These are phyloP conservation scores for Sabuloglossum arenarium DNA, from an alignment of 495 filamentous ascomycete genomes.

Conservation along the genomic window DNA sequence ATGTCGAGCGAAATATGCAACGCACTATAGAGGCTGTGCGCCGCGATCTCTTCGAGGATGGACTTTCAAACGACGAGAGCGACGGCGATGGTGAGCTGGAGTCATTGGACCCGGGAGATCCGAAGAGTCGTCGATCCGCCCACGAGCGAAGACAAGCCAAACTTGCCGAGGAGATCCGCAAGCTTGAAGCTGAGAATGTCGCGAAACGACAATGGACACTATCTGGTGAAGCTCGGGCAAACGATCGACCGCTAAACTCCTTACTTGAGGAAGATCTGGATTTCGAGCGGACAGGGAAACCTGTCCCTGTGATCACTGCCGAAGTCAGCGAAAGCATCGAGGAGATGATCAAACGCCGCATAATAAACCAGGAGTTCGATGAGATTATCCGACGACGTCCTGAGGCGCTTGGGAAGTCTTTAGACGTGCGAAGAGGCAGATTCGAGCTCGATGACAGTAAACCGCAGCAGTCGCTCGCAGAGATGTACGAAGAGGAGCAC, in stretches of 20 bases:
- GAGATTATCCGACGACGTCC: conserved; percentile 75
- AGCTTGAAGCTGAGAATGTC: conserved; percentile 72
- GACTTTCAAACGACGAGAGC: conserved; percentile 26
- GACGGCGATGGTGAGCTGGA: conserved; percentile 18
- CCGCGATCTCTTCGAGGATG: conserved; percentile 81
- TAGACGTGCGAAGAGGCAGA: conserved; percentile 33
- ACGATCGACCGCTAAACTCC: conserved; percentile 69
- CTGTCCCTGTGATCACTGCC: conserved; percentile 82
- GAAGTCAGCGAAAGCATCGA: conserved; percentile 86
- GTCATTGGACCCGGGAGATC: conserved; percentile 19
- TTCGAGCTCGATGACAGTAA: conserved; percentile 80
- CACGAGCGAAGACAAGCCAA: conserved; percentile 76
- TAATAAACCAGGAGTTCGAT: conserved; percentile 80
- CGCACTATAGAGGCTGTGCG: conserved; percentile 80
- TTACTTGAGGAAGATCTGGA: conserved; percentile 89
- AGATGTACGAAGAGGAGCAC: conserved; percentile 89
- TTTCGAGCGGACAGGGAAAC: conserved; percentile 90
- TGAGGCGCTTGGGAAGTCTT: conserved; percentile 29
- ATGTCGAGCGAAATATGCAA: conserved; percentile 42
- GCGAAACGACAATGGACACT: conserved; percentile 85
- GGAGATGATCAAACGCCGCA: conserved; percentile 82
- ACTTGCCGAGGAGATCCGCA: conserved; percentile 72
- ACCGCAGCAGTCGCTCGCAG: conserved; percentile 64
- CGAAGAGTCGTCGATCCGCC: conserved; percentile 41
- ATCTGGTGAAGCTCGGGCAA: conserved; percentile 68